Conservation (phyloP, 352 stramenopile genomes). For the Phytophthora tubulina region DNA sequence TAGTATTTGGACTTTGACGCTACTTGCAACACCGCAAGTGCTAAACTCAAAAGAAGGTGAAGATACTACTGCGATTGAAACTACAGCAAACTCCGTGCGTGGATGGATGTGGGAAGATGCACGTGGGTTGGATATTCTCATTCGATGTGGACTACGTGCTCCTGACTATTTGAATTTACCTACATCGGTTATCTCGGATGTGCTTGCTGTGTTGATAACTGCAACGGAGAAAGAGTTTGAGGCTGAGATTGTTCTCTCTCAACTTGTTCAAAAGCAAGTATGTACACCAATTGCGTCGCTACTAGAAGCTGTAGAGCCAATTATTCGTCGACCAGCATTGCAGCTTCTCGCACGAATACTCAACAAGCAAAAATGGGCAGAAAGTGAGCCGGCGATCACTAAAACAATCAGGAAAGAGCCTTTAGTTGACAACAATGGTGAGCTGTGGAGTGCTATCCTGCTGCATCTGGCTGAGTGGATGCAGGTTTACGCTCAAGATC, state of each 20-base stretch:
- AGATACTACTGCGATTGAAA: conserved; percentile 6
- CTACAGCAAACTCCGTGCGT: conserved; percentile 21
- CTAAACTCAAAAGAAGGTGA: not conserved
- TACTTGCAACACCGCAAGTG: conserved; percentile 46
- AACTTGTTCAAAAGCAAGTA: conserved; percentile 50
- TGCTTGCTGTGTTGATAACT: conserved; percentile 51
- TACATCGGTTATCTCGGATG: conserved; percentile 49
- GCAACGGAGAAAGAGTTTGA: conserved; percentile 27
- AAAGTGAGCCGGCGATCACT: conserved; percentile 14
- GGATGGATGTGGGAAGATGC: conserved; percentile 47
- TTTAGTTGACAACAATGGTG: not conserved
- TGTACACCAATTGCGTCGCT: conserved; percentile 51
- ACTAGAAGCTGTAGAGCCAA: conserved; percentile 65
- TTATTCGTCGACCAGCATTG: conserved; percentile 56
- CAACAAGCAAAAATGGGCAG: conserved; percentile 28
- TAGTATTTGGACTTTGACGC: conserved; percentile 54
- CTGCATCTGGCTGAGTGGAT: conserved; percentile 78
- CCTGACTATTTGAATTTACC: conserved; percentile 45
- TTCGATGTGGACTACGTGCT: conserved; percentile 45
- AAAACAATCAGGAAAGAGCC: not conserved
- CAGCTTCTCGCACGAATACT: conserved; percentile 58
- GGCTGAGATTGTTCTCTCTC: conserved; percentile 25
- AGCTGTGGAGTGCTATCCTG: conserved; percentile 57
- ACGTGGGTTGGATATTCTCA: conserved; percentile 47
- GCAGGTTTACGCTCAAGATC: conserved; percentile 69